Evolutionary conservation across 2,329 filamentous ascomycete genomes (phyloP).

Genomic region (Fusarium sororula): DNA sequence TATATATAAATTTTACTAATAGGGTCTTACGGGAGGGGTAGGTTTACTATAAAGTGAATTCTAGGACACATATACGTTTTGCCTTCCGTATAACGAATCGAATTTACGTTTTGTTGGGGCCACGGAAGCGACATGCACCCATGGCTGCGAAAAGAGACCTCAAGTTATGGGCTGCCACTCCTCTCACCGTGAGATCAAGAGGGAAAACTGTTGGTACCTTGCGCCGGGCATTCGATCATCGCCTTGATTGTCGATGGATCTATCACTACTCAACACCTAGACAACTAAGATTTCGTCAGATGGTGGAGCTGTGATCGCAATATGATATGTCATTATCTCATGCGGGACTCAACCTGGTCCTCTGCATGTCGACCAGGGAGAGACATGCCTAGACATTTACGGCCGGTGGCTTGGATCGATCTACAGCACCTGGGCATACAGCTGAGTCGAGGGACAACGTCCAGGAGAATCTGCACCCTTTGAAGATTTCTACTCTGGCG

Average conservation of each 20-base stretch:
- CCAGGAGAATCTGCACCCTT: slow-evolving; percentile 7
- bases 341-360: slow-evolving; percentile 30
- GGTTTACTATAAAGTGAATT: too few species aligned
- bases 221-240: slow-evolving; percentile 4
- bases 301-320: slow-evolving; percentile 36
- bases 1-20: too few species aligned
- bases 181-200: slow-evolving; percentile 1
- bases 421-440: slow-evolving; percentile 7
- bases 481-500: background rate
- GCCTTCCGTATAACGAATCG: too few species aligned
- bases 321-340: slow-evolving; percentile 39
- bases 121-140: slow-evolving; percentile 3
- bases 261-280: slow-evolving; percentile 3
- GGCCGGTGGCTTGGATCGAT: slow-evolving; percentile 27
- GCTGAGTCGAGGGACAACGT: slow-evolving; percentile 18
- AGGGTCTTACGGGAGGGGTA: too few species aligned
- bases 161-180: background rate
- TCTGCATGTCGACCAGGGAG: slow-evolving; percentile 30
- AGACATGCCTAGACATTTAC: slow-evolving; percentile 18
- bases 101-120: slow-evolving; percentile 16
- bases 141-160: slow-evolving; percentile 3
- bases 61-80: too few species aligned
- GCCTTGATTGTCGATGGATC: background rate
- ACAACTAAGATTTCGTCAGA: background rate
- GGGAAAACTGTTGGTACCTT: background rate